These are phyloP conservation scores for Phytopythium aichiense DNA, from an alignment of 352 stramenopile genomes.

Conservation along the genomic window DNA sequence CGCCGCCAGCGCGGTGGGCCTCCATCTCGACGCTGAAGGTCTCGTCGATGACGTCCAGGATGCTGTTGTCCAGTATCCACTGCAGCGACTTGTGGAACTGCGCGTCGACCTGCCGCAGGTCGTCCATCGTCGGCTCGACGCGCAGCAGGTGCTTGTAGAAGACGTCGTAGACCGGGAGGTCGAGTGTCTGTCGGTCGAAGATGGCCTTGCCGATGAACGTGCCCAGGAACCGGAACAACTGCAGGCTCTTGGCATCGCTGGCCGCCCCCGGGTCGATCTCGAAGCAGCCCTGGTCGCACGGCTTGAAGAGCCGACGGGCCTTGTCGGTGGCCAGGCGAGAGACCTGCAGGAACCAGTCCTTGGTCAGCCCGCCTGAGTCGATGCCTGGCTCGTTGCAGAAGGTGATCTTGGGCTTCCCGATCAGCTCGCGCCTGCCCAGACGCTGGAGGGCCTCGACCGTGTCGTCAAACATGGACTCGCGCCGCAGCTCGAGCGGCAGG, in stretches of 20 bases:
- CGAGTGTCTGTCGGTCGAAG: conserved; percentile 80
- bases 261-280: conserved; percentile 41
- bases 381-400: conserved; percentile 84
- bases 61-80: conserved; percentile 87
- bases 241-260: conserved; percentile 23
- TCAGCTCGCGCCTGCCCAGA: conserved; percentile 42
- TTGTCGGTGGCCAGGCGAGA: conserved; percentile 42
- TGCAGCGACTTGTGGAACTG: conserved; percentile 76
- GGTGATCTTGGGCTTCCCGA: conserved; percentile 71
- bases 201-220: conserved; percentile 84
- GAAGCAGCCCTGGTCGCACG: conserved; percentile 45
- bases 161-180: conserved; percentile 71
- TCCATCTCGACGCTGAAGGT: conserved; percentile 79
- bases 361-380: conserved; percentile 85
- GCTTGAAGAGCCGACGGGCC: conserved; percentile 39
- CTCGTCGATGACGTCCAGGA: conserved; percentile 75
- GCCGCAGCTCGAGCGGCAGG: conserved; percentile 41
- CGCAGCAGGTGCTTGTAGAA: conserved; percentile 74
- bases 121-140: conserved; percentile 33
- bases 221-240: conserved; percentile 64
- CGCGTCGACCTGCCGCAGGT: conserved; percentile 72
- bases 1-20: conserved; percentile 9
- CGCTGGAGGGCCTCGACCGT: conserved; percentile 51
- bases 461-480: conserved; percentile 65
- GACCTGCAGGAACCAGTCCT: conserved; percentile 87